Conservation (phyloP, 1,284 basidiomycete genomes). For the Schizophyllum commune region DNA sequence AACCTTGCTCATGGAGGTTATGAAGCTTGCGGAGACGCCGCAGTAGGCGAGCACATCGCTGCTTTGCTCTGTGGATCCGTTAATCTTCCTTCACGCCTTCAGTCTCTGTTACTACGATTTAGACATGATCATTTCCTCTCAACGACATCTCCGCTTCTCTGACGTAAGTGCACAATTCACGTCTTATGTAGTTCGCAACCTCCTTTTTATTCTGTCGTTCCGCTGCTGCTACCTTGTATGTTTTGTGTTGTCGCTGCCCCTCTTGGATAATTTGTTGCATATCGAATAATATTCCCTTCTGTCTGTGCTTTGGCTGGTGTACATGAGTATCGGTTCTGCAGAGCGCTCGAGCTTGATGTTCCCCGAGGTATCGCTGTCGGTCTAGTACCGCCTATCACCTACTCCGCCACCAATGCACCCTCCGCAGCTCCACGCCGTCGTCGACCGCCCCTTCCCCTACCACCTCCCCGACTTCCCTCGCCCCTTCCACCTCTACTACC, state of each 20-base stretch:
- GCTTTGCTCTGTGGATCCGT: not conserved
- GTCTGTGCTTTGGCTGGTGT: too few relatives aligned
- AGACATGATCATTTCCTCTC: not conserved
- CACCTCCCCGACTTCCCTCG: not conserved
- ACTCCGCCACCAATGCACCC: too few relatives aligned
- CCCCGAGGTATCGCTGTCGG: too few relatives aligned
- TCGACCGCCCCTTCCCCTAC: not conserved
- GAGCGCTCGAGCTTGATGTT: too few relatives aligned
- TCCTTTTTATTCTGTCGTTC: too few relatives aligned
- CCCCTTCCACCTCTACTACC: not conserved
- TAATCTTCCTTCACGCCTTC: not conserved
- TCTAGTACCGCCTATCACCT: too few relatives aligned
- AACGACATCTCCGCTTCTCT: not conserved
- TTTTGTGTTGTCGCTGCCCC: not conserved
- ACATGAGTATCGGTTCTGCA: too few relatives aligned
- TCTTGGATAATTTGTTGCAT: not conserved
- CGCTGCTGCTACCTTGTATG: not conserved
- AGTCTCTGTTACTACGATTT: not conserved
- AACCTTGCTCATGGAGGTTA: slow-evolving; percentile 74
- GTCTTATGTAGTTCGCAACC: too few relatives aligned
- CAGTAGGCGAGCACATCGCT: not conserved
- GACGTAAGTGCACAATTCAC: not conserved
- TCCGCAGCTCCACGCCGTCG: not conserved
- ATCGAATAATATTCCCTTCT: not conserved
- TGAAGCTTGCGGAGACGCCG: slow-evolving; percentile 49